phyloP scores from a whole-genome alignment of 768 basidiomycete genomes.

The Lyophyllum shimeji region DNA sequence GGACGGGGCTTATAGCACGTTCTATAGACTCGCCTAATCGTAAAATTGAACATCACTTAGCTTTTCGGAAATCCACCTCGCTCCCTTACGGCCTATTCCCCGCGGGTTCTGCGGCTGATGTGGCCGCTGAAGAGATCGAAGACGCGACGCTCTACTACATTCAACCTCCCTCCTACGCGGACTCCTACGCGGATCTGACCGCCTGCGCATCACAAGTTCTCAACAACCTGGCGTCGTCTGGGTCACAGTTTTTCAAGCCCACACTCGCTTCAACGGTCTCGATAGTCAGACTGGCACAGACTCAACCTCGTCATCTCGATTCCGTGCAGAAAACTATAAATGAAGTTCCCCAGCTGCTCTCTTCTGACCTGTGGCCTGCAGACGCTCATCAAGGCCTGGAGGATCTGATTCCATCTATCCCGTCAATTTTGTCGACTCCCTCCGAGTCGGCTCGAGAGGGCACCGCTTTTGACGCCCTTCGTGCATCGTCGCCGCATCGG shows the following conservation, averaged over 20 bases:
- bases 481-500: not conserved
- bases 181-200: constrained; percentile 12
- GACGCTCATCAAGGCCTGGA: not conserved
- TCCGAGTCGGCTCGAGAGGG: too few species aligned
- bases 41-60: not conserved
- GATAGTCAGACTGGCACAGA: not conserved
- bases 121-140: constrained; percentile 7
- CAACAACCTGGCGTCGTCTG: not conserved
- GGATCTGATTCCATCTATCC: not conserved
- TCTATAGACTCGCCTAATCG: not conserved
- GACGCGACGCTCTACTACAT: constrained; percentile 7
- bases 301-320: not conserved
- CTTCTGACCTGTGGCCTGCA: not conserved
- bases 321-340: not conserved
- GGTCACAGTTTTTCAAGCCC: not conserved
- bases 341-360: not conserved
- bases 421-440: not conserved
- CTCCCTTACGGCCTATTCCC: not conserved
- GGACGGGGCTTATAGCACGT: not conserved
- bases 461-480: not conserved
- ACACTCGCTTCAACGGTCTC: not conserved
- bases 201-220: constrained; percentile 7
- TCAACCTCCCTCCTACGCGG: constrained; percentile 3
- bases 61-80: not conserved
- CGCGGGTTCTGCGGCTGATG: not conserved